phyloP scores from a whole-genome alignment of 768 basidiomycete genomes.

The Antrodiella citrinella region DNA sequence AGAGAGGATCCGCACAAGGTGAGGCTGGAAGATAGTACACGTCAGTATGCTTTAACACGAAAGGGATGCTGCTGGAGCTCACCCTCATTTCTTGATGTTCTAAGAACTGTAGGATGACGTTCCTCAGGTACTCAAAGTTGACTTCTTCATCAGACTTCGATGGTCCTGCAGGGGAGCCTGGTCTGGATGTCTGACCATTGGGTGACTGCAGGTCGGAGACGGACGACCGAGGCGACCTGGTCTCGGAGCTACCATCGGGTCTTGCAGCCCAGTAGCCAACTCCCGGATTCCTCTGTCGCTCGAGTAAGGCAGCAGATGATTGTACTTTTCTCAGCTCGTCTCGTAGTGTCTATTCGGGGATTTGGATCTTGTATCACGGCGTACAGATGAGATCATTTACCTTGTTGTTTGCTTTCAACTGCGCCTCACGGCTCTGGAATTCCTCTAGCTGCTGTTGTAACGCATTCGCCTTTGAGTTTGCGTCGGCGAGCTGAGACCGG shows the following conservation, averaged over 20 bases:
- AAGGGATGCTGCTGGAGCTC: conserved; percentile 26
- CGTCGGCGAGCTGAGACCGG: conserved; percentile 40
- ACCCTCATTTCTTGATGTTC: conserved; percentile 99
- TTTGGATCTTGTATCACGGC: neutral
- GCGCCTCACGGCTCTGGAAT: conserved; percentile 55
- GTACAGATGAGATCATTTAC: conserved; percentile 27
- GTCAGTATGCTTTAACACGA: conserved; percentile 1
- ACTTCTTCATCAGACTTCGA: conserved; percentile 77
- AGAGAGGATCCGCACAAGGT: conserved; percentile 84
- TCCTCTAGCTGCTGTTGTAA: conserved; percentile 73
- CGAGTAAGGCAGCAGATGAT: conserved; percentile 82
- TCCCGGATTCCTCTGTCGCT: conserved; percentile 87
- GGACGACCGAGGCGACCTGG: conserved; percentile 33
- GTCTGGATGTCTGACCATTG: conserved; percentile 18
- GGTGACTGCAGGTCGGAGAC: conserved; percentile 31
- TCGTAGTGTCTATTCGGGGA: conserved; percentile 57
- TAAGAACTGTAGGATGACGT: conserved; percentile 93
- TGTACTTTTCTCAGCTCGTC: conserved; percentile 96
- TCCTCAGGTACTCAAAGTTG: conserved; percentile 91
- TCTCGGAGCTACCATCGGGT: conserved; percentile 19
- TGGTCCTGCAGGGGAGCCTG: conserved; percentile 23
- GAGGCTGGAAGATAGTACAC: conserved; percentile 45
- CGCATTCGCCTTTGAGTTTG: conserved; percentile 36
- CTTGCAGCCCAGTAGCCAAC: conserved; percentile 82
- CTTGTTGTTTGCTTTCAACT: conserved; percentile 72